Percentiles rank a stretch among this genome's conserved stretches.
phyloP scores from a whole-genome alignment of 257 asterid genomes.

The Voacanga thouarsii region DNA sequence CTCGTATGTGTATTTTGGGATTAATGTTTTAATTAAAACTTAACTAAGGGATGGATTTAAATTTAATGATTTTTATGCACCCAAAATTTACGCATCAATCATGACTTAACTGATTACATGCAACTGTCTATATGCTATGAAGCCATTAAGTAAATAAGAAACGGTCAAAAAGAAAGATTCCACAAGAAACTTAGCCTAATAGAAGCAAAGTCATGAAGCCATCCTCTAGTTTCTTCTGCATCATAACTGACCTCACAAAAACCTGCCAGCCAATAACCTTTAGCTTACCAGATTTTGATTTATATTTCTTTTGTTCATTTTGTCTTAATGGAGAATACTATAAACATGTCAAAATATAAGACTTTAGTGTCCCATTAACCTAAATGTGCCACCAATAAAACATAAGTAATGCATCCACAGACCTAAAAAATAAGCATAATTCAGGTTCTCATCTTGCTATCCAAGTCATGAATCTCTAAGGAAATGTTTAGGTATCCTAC shows the following conservation, averaged over 20 bases:
- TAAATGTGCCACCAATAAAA: background rate
- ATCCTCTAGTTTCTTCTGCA: background rate
- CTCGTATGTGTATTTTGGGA: too few relatives aligned
- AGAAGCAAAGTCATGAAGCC: background rate
- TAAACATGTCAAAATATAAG: background rate
- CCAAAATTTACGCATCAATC: too few relatives aligned
- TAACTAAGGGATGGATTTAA: too few relatives aligned
- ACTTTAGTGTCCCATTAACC: background rate
- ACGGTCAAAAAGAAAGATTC: constrained; percentile 1
- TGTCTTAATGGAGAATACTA: background rate
- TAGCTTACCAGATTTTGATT: background rate
- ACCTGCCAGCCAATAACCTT: background rate
- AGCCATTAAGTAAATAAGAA: too few relatives aligned
- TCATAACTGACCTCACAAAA: background rate
- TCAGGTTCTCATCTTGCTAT: background rate
- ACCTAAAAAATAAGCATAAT: background rate
- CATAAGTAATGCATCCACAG: background rate
- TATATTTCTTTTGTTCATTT: background rate
- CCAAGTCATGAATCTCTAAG: background rate
- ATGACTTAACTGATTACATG: too few relatives aligned
- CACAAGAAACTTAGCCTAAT: background rate
- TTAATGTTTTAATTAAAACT: too few relatives aligned
- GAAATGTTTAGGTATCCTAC: background rate
- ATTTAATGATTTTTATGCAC: too few relatives aligned
- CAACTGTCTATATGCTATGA: too few relatives aligned